A percentile compares a stretch with the other conserved stretches of the same genome.
Conservation (phyloP, 1,284 basidiomycete species). For the Cryptococcus sp. region DNA sequence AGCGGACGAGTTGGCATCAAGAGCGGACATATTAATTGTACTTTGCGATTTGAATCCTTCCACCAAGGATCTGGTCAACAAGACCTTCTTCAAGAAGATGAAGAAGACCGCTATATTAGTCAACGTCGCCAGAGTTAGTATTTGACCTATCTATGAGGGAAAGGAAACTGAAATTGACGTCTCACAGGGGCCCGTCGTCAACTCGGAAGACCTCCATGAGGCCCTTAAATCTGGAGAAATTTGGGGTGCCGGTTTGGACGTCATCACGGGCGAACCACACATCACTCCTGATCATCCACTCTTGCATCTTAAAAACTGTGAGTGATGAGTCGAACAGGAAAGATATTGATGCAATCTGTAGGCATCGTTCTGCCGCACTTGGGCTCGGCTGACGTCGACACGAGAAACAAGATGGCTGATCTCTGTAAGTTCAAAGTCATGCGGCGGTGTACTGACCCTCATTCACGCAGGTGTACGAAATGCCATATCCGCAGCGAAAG, state of each 20-base stretch:
- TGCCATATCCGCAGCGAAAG: constrained; percentile 36
- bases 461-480: constrained; percentile 34
- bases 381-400: constrained; percentile 83
- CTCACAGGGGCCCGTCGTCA: constrained; percentile 66
- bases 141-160: neutral
- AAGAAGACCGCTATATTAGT: constrained; percentile 77
- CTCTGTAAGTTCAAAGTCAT: constrained; percentile 52
- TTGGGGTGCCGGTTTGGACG: constrained; percentile 90
- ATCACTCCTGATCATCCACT: constrained; percentile 73
- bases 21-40: constrained; percentile 79
- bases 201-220: constrained; percentile 79
- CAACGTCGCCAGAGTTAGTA: constrained; percentile 71
- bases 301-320: constrained; percentile 69
- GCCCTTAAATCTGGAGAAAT: constrained; percentile 76
- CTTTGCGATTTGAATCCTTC: constrained; percentile 73
- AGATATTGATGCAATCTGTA: constrained; percentile 35
- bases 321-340: constrained; percentile 5
- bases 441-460: neutral
- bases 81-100: constrained; percentile 75
- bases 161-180: no score
- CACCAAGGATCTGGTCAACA: constrained; percentile 73
- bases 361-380: constrained; percentile 85
- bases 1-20: constrained; percentile 66
- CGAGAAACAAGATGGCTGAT: constrained; percentile 77
- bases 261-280: constrained; percentile 88